phyloP scores from a whole-genome alignment of 2,329 filamentous ascomycete genomes.

The Trichophyton verrucosum region DNA sequence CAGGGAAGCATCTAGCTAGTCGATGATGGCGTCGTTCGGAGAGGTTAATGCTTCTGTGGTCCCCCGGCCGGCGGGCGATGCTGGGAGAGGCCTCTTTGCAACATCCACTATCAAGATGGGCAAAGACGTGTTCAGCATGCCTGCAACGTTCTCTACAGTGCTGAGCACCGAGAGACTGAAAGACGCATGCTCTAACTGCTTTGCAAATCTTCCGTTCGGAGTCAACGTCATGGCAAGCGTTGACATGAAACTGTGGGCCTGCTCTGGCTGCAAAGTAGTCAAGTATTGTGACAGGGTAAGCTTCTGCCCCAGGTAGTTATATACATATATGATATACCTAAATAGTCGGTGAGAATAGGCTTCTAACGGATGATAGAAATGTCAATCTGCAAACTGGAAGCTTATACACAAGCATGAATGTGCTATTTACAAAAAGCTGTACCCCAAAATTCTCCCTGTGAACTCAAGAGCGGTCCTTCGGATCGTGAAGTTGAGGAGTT shows the following conservation, averaged over 20 bases:
- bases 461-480: constrained; percentile 45
- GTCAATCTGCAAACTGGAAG: constrained; percentile 49
- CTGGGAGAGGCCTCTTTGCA: not conserved
- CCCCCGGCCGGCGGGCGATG: not conserved
- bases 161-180: constrained; percentile 37
- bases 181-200: constrained; percentile 48
- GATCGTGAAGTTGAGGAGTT: constrained; percentile 34
- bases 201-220: constrained; percentile 14
- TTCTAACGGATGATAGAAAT: constrained; percentile 32
- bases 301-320: not conserved
- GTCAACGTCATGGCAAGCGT: constrained; percentile 18
- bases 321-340: too few species aligned
- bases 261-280: constrained; percentile 45
- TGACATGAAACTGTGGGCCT: constrained; percentile 37
- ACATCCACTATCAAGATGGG: not conserved
- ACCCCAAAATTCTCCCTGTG: constrained; percentile 40
- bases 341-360: too few species aligned
- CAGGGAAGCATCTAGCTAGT: not conserved
- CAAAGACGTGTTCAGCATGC: not conserved
- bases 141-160: not conserved
- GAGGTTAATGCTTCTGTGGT: not conserved
- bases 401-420: constrained; percentile 49
- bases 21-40: not conserved
- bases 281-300: constrained; percentile 49
- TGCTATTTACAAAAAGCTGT: constrained; percentile 36